A percentile compares a stretch with the other conserved stretches of the same genome.
Conservation (phyloP, 2,329 filamentous ascomycete species). For the Coccinonectria pachysandricola region DNA sequence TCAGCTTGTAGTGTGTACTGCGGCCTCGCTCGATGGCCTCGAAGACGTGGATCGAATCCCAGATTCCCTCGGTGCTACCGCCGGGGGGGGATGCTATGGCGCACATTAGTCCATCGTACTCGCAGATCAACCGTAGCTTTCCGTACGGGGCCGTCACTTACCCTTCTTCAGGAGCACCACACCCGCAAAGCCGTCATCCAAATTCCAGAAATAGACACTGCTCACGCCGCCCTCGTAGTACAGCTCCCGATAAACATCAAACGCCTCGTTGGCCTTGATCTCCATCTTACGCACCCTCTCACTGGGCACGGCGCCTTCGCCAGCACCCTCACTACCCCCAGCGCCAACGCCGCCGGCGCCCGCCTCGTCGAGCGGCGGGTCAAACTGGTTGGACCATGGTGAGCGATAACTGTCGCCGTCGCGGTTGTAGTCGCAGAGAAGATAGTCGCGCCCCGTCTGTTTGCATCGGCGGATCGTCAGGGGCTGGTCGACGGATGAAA, state of each 20-base stretch:
- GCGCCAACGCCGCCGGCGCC: conserved; percentile 42
- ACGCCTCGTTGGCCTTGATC: conserved; percentile 85
- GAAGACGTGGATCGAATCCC: conserved; percentile 98
- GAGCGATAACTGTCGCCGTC: conserved; percentile 96
- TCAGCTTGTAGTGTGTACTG: conserved; percentile 93
- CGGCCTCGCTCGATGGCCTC: conserved; percentile 89
- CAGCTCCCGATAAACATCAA: conserved; percentile 92
- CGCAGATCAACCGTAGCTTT: too few relatives aligned
- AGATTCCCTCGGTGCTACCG: conserved; percentile 64
- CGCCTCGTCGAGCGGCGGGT: conserved; percentile 68
- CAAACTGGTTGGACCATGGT: conserved; percentile 98
- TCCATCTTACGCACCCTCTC: conserved; percentile 92
- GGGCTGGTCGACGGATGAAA: conserved; percentile 94
- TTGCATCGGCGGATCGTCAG: conserved; percentile 77
- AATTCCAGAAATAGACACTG: conserved; percentile 95
- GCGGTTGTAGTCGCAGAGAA: conserved; percentile 99
- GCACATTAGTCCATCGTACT: too few relatives aligned
- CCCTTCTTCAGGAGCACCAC: conserved; percentile 94
- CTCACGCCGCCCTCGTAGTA: conserved; percentile 96
- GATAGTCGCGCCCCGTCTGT: conserved; percentile 85
- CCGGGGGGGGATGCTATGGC: conserved; percentile 56
- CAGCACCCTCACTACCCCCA: conserved; percentile 48
- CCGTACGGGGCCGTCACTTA: conserved; percentile 27
- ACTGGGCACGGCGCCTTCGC: conserved; percentile 77
- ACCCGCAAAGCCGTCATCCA: conserved; percentile 95